Evolutionary conservation across 495 filamentous ascomycete species (phyloP), one percentile per base, ranked within the genome.

Genomic region (Hapsidospora chrysogenum): DNA sequence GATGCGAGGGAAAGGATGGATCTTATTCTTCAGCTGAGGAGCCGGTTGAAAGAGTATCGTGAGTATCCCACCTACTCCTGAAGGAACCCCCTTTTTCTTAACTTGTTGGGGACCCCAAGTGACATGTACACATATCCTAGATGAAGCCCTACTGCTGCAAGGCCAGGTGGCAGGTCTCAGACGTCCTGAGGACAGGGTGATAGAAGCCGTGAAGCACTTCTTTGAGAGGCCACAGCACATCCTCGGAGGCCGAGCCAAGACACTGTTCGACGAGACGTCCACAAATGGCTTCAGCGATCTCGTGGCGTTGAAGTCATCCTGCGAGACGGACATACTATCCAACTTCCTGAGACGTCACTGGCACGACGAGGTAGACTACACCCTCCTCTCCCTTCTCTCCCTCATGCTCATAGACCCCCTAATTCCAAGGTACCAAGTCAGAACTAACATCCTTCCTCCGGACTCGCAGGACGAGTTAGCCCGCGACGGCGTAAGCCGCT

Each of bases 131-230:
- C n/a, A n/a, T n/a, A n/a, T n/a, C n/a, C n/a, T 19, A 46, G 43
- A 46, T 22, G 40, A 46, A 13, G 37, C 40, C 7, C 37, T 46
- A 2, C 21, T 46, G 3, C 40, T 39, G 3, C 43, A 46, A 31
- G 34, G 33, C 17, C 16, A 35, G 26, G 26, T 46, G 3, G 40
- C 40, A 11, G 10, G 37, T 17, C 37, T 46, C 3, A 26, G 37
- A 2, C 6, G 23, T 10, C 40, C 40, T 1, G 33, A 17, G n/a
- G 5, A 22, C 8, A n/a, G 43, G 5, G 43, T 34, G 8, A n/a
- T 40, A 1, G 21, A 30, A 4, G 23, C 43, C 4, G 25, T 25
- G 3, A 22, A 27, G 14, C 11, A 33, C 9, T 40, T 21, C 33
- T 35, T 43, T 16, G 29, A 30, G 16, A 42, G 30, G 8, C 27